Evolutionary conservation across 1,139 yeast genomes (phyloP).

Genomic region (Hyphopichia buzzinii): DNA sequence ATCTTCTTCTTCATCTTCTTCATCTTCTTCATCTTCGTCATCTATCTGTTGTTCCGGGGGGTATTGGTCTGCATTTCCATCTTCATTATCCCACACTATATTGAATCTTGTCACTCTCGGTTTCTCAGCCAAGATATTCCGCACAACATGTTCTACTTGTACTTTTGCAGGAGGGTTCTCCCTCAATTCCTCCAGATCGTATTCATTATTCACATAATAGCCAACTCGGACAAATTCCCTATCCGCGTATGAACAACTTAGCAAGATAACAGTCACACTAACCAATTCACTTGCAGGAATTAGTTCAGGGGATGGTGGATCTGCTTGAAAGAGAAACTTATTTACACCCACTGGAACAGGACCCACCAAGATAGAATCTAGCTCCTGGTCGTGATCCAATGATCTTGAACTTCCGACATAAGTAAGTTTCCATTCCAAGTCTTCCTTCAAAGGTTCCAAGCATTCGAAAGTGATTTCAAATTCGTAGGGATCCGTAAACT

Average conservation of each 20-base stretch:
- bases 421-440: conserved; percentile 94
- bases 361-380: conserved; percentile 92
- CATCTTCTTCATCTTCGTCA: conserved; percentile 54
- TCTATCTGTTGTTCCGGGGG: conserved; percentile 57
- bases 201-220: conserved; percentile 94
- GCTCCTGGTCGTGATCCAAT: conserved; percentile 91
- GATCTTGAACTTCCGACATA: conserved; percentile 95
- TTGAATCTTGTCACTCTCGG: conserved; percentile 96
- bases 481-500: conserved; percentile 89
- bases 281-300: conserved; percentile 96
- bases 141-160: conserved; percentile 88
- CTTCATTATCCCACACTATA: conserved; percentile 87
- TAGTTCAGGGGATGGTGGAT: conserved; percentile 93
- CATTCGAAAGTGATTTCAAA: conserved; percentile 98
- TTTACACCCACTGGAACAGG: conserved; percentile 98
- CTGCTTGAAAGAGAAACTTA: conserved; percentile 89
- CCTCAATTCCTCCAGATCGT: conserved; percentile 86
- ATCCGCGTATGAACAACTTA: conserved; percentile 90
- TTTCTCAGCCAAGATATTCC: conserved; percentile 94
- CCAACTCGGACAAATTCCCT: conserved; percentile 96
- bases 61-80: conserved; percentile 62
- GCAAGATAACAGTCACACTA: conserved; percentile 86
- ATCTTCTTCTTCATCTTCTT: conserved; percentile 57
- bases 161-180: conserved; percentile 94
- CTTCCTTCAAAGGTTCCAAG: conserved; percentile 87